A percentile compares a stretch with the other conserved stretches of the same genome.
Conservation (phyloP, 139 green algal species). For the Coelastrella sp. region DNA sequence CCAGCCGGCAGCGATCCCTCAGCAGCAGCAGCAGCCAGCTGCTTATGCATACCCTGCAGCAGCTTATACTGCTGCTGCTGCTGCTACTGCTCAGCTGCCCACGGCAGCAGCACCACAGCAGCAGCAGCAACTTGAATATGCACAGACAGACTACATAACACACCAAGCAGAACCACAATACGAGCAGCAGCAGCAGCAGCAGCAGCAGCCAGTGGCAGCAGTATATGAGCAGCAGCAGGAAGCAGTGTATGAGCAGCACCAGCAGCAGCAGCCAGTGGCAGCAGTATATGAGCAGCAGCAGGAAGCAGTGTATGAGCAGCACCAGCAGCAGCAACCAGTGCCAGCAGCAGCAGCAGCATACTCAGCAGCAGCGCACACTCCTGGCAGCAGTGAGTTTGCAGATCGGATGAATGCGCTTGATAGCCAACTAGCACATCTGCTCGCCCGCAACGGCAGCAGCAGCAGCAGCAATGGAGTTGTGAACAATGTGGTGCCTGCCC, state of each 20-base stretch:
- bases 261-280: not conserved
- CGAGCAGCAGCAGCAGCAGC: conserved; percentile 3
- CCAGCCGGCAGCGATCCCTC: not conserved
- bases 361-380: not conserved
- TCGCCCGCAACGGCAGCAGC: not conserved
- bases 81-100: not conserved
- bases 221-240: not conserved
- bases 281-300: not conserved
- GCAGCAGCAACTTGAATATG: not conserved
- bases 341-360: not conserved
- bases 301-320: not conserved
- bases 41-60: not conserved
- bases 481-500: not conserved
- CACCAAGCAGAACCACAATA: not conserved
- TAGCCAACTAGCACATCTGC: not conserved
- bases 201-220: not conserved
- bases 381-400: conserved; percentile 17
- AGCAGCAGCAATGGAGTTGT: not conserved
- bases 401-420: not conserved
- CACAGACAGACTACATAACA: too few relatives aligned
- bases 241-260: not conserved
- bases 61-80: conserved; percentile 15
- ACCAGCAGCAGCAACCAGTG: conserved; percentile 5
- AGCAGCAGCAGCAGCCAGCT: not conserved
- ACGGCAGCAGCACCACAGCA: not conserved